These are phyloP conservation scores for Ogataea angusta DNA, from an alignment of 805 yeast genomes.

Conservation along the genomic window DNA sequence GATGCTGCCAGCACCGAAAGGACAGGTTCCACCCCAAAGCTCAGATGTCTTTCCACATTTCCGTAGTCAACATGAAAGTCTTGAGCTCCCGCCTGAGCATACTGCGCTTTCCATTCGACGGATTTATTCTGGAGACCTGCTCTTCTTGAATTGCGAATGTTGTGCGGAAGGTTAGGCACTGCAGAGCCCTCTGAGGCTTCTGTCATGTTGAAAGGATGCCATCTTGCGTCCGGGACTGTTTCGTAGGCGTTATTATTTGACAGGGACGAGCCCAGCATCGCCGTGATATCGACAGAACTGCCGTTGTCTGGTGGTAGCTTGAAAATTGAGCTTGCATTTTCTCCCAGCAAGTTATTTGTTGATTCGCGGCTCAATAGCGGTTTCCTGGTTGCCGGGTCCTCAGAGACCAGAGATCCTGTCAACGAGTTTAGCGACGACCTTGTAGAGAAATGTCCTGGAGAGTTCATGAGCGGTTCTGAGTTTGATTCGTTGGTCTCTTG, in stretches of 20 bases:
- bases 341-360: constrained; percentile 12
- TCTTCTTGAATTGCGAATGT: constrained; percentile 2
- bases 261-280: constrained; percentile 20
- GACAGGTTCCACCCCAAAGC: constrained; percentile 30
- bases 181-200: neutral
- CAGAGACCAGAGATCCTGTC: constrained; percentile 17
- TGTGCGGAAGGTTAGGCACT: neutral
- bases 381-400: constrained; percentile 16
- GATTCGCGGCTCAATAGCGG: constrained; percentile 21
- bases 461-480: neutral
- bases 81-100: neutral
- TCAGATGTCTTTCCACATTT: constrained; percentile 14
- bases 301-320: constrained; percentile 23
- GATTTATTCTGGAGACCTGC: neutral
- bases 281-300: constrained; percentile 24
- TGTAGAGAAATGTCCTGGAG: constrained; percentile 14
- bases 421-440: constrained; percentile 19
- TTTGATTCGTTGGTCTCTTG: neutral
- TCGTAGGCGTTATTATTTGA: constrained; percentile 7
- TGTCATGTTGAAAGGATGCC: constrained; percentile 25
- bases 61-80: neutral
- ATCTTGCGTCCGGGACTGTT: constrained; percentile 14
- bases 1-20: constrained; percentile 16
- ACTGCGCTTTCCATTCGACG: constrained; percentile 5
- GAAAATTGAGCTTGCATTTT: constrained; percentile 1